Base-by-base conservation (phyloP, 2,329 filamentous ascomycete species). In the Pseudophaeomoniella oleicola region DNA sequence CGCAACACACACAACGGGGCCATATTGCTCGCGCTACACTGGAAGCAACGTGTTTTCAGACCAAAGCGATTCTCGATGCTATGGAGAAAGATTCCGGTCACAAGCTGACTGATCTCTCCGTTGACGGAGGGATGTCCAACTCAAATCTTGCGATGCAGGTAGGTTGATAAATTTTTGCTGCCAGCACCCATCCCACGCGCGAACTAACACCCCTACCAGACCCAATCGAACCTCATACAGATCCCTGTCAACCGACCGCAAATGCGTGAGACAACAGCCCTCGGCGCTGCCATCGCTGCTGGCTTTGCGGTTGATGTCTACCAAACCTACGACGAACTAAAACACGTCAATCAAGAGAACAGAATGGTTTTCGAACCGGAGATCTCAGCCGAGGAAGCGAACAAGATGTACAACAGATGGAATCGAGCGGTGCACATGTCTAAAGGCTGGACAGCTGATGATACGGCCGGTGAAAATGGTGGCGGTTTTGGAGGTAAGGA, bases 41-140 rank as follows among this genome's bases (percentile, higher is more conserved):
- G 37, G 86, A 94, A 60, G 85, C 86, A 3, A 87, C 83, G 27
- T 93, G 86, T 63, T 92, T 83, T 66, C 86, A 94, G 59, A 93
- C 84, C 16, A 86, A 86, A 49, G 86, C 86, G 15, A 93, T 94
- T 49, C 71, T 94, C 16, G 79, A 90, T 52, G 84, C 86, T 43
- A 94, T 94, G 86, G 83, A 82, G 52, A 75, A 79, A 47, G 86
- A 93, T 59, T 86, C 79, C 37, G 77, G 78, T 22, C 78, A 87
- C 53, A 73, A 74, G 44, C 70, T 94, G 19, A 69, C 74, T 39
- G 73, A 78, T 45, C 67, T 94, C 31, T 79, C 82, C 19, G 86
- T 93, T 31, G 86, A 94, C 52, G 86, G 86, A 39, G 86, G 86
- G 40, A 83, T 94, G 69, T 86, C 80, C 49, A 88, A 84, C 59